A percentile compares a stretch with the other conserved stretches of the same genome.
These are phyloP conservation scores for Colletotrichum chrysophilum DNA, from an alignment of 2,329 filamentous ascomycete species.

Conservation along the genomic window DNA sequence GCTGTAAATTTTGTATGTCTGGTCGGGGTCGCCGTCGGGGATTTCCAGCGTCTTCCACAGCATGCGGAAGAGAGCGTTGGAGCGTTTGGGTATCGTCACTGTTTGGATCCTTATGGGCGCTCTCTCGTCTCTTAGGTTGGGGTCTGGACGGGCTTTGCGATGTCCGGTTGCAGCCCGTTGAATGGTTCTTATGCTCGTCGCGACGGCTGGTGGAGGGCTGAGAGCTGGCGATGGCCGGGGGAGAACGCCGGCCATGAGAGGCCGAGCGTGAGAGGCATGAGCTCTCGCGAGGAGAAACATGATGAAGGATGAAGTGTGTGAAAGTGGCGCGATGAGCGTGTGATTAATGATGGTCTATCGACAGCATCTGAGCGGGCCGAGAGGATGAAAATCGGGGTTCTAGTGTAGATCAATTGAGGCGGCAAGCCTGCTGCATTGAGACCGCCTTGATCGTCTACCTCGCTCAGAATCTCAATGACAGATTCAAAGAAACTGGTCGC, in stretches of 20 bases:
- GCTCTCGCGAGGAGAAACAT: background rate
- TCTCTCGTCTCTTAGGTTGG: background rate
- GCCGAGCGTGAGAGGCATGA: background rate
- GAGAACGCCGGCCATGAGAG: background rate
- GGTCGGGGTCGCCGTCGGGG: background rate
- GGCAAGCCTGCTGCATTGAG: background rate
- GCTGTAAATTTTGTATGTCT: slow-evolving; percentile 1
- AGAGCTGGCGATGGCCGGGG: background rate
- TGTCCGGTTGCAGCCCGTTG: background rate
- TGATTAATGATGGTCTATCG: background rate
- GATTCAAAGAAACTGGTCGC: background rate
- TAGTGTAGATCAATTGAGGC: background rate
- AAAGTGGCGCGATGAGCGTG: background rate
- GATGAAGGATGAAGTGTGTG: background rate
- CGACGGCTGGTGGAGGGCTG: background rate
- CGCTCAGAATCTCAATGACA: background rate
- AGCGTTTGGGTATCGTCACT: background rate
- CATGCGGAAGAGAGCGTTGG: background rate
- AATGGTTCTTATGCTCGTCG: background rate
- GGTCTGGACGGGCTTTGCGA: background rate
- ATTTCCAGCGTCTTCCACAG: background rate
- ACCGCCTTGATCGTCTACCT: background rate
- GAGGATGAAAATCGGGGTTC: background rate
- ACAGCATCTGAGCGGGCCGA: background rate
- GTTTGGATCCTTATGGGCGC: background rate